phyloP scores from a whole-genome alignment of 805 yeast species.

The Zygotorulaspora sp. region DNA sequence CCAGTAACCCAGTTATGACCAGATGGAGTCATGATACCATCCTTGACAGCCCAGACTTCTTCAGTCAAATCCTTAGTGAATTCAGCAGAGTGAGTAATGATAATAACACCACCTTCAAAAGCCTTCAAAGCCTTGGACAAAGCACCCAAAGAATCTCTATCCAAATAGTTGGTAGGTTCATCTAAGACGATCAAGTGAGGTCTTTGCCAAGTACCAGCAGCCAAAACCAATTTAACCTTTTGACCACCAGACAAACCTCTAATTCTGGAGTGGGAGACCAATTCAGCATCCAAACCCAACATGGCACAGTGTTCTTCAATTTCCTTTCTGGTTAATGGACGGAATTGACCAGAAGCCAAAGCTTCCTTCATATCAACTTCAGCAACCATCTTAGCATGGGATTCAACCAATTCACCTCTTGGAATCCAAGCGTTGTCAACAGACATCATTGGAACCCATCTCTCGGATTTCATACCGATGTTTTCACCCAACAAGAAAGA shows the following conservation, averaged over 20 bases:
- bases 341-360: slow-evolving; percentile 99
- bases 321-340: slow-evolving; percentile 99
- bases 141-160: slow-evolving; percentile 99
- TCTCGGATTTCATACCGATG: slow-evolving; percentile 97
- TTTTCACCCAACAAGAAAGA: slow-evolving; percentile 97
- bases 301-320: slow-evolving; percentile 97
- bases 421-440: slow-evolving; percentile 99
- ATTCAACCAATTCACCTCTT: slow-evolving; percentile 96
- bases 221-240: slow-evolving; percentile 98
- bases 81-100: slow-evolving; percentile 99
- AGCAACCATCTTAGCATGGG: slow-evolving; percentile 98
- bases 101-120: slow-evolving; percentile 99
- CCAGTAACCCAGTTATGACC: slow-evolving; percentile 99
- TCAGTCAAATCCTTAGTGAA: slow-evolving; percentile 99
- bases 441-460: slow-evolving; percentile 99
- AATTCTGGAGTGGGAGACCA: slow-evolving; percentile 99
- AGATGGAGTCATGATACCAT: slow-evolving; percentile 99
- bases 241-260: slow-evolving; percentile 99
- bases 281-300: slow-evolving; percentile 98
- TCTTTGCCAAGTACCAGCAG: slow-evolving; percentile 99
- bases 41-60: slow-evolving; percentile 99
- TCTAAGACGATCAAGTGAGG: slow-evolving; percentile 99
- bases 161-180: slow-evolving; percentile 99
- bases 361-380: slow-evolving; percentile 99
- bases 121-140: slow-evolving; percentile 97